These are phyloP conservation scores for Xylariaceae sp. DNA, from an alignment of 2,329 filamentous ascomycete genomes.

Conservation along the genomic window DNA sequence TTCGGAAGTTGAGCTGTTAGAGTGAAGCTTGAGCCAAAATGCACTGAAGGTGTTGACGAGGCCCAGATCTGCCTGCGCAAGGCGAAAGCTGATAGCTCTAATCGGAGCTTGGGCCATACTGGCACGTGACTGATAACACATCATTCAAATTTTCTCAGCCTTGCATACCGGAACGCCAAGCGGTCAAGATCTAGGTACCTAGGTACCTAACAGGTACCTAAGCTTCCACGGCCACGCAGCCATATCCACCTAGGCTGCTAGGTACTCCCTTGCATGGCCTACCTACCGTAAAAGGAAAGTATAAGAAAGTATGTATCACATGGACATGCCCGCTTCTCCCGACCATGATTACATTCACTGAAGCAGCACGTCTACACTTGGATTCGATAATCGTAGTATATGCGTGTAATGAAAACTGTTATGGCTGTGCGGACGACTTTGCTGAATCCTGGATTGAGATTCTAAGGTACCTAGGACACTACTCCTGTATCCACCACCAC, in stretches of 20 bases:
- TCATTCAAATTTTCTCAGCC: background rate
- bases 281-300: constrained; percentile 15
- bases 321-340: background rate
- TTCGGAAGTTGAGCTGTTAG: constrained; percentile 10
- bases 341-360: background rate
- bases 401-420: too few species aligned
- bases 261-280: constrained; percentile 1
- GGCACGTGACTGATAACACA: background rate
- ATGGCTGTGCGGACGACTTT: too few species aligned
- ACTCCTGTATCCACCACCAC: too few species aligned
- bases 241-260: background rate
- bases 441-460: too few species aligned
- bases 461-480: too few species aligned
- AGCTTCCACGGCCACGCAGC: background rate
- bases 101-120: constrained; percentile 17
- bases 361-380: too few species aligned
- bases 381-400: too few species aligned
- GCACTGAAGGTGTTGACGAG: constrained; percentile 24
- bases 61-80: constrained; percentile 30
- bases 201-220: too few species aligned
- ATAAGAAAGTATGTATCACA: background rate
- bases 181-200: background rate
- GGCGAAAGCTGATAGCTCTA: constrained; percentile 4
- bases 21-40: constrained; percentile 20
- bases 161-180: background rate